Evolutionary conservation across 2,329 filamentous ascomycete species (phyloP).

Genomic region (Dendrostoma leiphaemia): DNA sequence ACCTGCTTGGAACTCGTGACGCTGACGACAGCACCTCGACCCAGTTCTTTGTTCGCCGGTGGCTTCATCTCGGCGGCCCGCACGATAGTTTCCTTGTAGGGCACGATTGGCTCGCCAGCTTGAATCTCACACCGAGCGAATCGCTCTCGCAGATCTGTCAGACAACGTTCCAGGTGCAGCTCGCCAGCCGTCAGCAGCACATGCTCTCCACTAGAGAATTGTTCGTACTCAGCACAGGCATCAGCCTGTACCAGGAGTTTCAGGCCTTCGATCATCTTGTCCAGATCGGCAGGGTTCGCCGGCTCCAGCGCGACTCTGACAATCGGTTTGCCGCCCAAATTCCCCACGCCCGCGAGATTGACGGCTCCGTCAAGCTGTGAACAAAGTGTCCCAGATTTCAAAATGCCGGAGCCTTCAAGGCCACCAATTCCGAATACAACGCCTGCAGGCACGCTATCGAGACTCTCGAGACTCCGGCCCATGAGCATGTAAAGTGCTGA

Average conservation of each 20-base stretch:
- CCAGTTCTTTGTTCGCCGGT: constrained; percentile 79
- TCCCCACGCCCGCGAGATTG: constrained; percentile 82
- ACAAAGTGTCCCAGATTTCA: constrained; percentile 93
- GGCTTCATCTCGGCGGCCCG: constrained; percentile 88
- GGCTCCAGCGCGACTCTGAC: constrained; percentile 96
- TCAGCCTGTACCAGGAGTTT: constrained; percentile 89
- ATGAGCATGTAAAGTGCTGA: constrained; percentile 92
- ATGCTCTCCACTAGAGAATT: constrained; percentile 89
- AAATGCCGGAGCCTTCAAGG: constrained; percentile 78
- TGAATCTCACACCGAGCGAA: constrained; percentile 96
- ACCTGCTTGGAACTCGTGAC: constrained; percentile 85
- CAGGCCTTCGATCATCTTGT: constrained; percentile 91
- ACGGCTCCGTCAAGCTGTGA: constrained; percentile 82
- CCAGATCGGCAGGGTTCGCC: constrained; percentile 81
- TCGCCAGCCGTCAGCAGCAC: constrained; percentile 93
- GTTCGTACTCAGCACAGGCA: constrained; percentile 93
- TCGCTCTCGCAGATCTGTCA: constrained; percentile 88
- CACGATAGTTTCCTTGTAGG: constrained; percentile 91
- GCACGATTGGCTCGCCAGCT: constrained; percentile 89
- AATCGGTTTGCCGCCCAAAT: constrained; percentile 79
- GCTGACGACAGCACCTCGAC: constrained; percentile 74
- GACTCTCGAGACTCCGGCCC: constrained; percentile 81
- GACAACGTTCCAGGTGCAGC: constrained; percentile 86
- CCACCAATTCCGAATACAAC: constrained; percentile 95
- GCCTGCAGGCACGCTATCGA: constrained; percentile 84